Percentiles rank a stretch among this genome's conserved stretches.
Evolutionary conservation across 2,329 filamentous ascomycete species (phyloP).

Genomic region (Cladosporium oxysporum): DNA sequence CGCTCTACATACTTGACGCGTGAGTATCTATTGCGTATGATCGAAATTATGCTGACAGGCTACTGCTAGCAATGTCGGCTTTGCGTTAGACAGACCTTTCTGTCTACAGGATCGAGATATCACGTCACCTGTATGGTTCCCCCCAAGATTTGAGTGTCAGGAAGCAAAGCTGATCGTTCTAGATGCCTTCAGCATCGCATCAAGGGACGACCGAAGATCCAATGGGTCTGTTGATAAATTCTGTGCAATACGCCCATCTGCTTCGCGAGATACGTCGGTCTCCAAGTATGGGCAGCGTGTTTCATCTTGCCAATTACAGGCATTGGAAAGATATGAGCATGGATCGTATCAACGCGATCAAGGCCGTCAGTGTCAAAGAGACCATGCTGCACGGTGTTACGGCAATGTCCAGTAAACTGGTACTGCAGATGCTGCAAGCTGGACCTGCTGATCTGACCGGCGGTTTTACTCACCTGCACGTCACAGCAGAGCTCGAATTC

Average conservation of each 20-base stretch:
- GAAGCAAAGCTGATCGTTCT: background rate
- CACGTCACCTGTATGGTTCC: background rate
- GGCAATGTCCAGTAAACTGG: slow-evolving; percentile 4
- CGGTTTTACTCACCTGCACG: background rate
- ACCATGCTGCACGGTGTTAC: background rate
- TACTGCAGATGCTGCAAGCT: slow-evolving; percentile 1
- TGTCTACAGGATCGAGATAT: slow-evolving; percentile 11
- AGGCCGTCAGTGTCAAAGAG: background rate
- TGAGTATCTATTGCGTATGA: background rate
- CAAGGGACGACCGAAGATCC: background rate
- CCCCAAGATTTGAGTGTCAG: background rate
- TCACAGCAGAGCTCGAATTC: slow-evolving; percentile 4
- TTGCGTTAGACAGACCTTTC: slow-evolving; percentile 9
- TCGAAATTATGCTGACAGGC: background rate
- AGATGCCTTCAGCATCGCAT: background rate
- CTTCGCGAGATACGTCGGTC: slow-evolving; percentile 4
- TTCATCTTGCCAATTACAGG: slow-evolving; percentile 7
- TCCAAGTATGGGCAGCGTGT: slow-evolving; percentile 8
- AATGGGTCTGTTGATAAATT: background rate
- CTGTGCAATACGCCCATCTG: slow-evolving; percentile 9
- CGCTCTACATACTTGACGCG: slow-evolving; percentile 12
- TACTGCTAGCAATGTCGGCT: background rate
- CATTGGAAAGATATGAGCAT: slow-evolving; percentile 15
- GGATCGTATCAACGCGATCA: background rate
- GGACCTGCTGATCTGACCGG: background rate